A percentile compares a stretch with the other conserved stretches of the same genome.
Evolutionary conservation across 306 rosid species (phyloP).

Genomic region (Aeschynomene evenia): DNA sequence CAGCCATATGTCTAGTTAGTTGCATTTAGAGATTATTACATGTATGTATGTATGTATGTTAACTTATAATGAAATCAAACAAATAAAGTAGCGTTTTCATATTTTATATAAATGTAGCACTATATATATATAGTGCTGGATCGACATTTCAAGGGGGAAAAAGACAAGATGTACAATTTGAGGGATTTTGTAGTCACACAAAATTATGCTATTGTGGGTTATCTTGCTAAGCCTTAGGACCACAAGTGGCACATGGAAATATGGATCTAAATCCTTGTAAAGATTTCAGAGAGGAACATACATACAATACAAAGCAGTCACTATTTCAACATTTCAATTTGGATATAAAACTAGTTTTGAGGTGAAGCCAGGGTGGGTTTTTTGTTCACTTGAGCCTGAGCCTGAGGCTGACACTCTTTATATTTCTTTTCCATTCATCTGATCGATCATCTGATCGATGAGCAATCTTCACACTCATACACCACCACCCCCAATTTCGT

Average conservation of each 20-base stretch:
- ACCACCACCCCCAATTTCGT: slow-evolving; percentile 22
- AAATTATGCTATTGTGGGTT: slow-evolving; percentile 32
- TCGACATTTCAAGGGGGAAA: slow-evolving; percentile 19
- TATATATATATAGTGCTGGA: background rate
- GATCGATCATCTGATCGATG: too few relatives aligned
- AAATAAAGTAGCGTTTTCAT: slow-evolving; percentile 8
- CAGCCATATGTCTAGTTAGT: too few relatives aligned
- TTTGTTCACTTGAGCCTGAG: slow-evolving; percentile 30
- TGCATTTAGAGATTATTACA: too few relatives aligned
- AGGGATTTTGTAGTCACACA: slow-evolving; percentile 21
- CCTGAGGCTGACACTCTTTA: slow-evolving; percentile 46
- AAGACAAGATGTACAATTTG: slow-evolving; percentile 25
- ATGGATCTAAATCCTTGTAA: slow-evolving; percentile 39
- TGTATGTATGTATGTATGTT: background rate
- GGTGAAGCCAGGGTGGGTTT: background rate
- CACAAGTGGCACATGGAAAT: slow-evolving; percentile 38
- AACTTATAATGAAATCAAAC: slow-evolving; percentile 10
- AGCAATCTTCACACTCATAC: slow-evolving; percentile 15
- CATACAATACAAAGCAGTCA: too few relatives aligned
- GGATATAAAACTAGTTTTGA: slow-evolving; percentile 8
- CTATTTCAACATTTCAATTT: slow-evolving; percentile 35
- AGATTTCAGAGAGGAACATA: slow-evolving; percentile 38
- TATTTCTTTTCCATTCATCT: slow-evolving; percentile 22
- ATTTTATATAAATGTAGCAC: background rate
- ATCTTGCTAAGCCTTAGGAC: slow-evolving; percentile 36